A percentile compares a stretch with the other conserved stretches of the same genome.
These are phyloP conservation scores for Sicyos baderoa DNA, from an alignment of 306 rosid species.

Conservation along the genomic window DNA sequence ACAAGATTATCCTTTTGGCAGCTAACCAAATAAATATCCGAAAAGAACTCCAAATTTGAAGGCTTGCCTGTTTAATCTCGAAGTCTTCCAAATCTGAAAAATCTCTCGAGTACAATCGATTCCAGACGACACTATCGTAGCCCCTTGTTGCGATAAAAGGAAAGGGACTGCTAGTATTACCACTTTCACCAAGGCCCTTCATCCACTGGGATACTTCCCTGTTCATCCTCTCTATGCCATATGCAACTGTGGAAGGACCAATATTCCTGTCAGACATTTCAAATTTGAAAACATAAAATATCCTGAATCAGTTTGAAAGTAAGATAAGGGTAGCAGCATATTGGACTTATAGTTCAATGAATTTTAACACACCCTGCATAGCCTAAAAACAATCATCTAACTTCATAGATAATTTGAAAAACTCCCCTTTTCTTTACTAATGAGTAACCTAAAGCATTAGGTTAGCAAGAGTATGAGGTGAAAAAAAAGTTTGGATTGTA, in stretches of 20 bases:
- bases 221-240: conserved; percentile 80
- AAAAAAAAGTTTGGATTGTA: neutral
- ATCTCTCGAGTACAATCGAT: conserved; percentile 85
- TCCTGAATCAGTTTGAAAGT: conserved; percentile 21
- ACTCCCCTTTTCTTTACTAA: neutral
- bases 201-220: conserved; percentile 84
- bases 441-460: neutral
- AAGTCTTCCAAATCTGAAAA: conserved; percentile 43
- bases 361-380: neutral
- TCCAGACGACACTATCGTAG: conserved; percentile 92
- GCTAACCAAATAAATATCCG: neutral
- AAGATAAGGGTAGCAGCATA: neutral
- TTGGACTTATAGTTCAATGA: neutral
- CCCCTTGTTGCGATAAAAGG: conserved; percentile 92
- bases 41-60: conserved; percentile 8
- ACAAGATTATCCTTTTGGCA: neutral
- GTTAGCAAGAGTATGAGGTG: neutral
- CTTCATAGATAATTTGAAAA: neutral
- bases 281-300: conserved; percentile 18
- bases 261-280: conserved; percentile 27
- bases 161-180: conserved; percentile 18
- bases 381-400: neutral
- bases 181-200: conserved; percentile 50
- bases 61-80: conserved; percentile 54
- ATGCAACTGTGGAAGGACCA: conserved; percentile 49